These are phyloP conservation scores for Penicillium palitans DNA, from an alignment of 2,329 filamentous ascomycete genomes.

Conservation along the genomic window DNA sequence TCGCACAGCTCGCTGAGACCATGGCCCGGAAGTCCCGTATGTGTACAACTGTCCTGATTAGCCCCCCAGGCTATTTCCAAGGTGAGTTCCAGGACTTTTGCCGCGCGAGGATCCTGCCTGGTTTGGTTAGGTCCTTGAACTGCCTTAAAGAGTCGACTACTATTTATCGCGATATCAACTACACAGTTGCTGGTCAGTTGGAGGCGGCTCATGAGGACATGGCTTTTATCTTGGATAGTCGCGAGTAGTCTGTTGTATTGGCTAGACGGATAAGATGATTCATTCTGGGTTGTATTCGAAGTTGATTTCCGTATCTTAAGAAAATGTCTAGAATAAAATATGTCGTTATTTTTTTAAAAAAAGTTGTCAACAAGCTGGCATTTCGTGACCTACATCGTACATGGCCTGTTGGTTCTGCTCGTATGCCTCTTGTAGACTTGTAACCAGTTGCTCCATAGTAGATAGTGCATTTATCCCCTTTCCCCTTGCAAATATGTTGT, in stretches of 20 bases:
- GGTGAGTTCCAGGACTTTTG: background rate
- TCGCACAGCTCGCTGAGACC: background rate
- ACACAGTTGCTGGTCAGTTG: background rate
- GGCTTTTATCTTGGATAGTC: background rate
- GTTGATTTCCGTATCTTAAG: background rate
- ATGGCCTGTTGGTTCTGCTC: background rate
- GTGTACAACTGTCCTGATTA: conserved; percentile 2
- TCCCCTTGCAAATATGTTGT: background rate
- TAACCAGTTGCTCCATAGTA: background rate
- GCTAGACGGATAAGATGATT: background rate
- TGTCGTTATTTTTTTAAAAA: too few relatives aligned
- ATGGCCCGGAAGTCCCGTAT: background rate
- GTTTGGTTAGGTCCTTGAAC: background rate
- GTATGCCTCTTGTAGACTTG: background rate
- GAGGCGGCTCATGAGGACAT: background rate
- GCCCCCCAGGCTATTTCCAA: background rate
- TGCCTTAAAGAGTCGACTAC: background rate
- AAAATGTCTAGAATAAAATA: background rate
- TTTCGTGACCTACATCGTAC: background rate
- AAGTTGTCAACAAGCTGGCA: too few relatives aligned
- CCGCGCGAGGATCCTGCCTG: background rate
- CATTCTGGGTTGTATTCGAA: accelerated
- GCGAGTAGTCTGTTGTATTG: background rate
- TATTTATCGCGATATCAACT: background rate
- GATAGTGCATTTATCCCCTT: background rate